phyloP scores from a whole-genome alignment of 192 early-diverging fungal genomes.

The Spizellomyces sp. region DNA sequence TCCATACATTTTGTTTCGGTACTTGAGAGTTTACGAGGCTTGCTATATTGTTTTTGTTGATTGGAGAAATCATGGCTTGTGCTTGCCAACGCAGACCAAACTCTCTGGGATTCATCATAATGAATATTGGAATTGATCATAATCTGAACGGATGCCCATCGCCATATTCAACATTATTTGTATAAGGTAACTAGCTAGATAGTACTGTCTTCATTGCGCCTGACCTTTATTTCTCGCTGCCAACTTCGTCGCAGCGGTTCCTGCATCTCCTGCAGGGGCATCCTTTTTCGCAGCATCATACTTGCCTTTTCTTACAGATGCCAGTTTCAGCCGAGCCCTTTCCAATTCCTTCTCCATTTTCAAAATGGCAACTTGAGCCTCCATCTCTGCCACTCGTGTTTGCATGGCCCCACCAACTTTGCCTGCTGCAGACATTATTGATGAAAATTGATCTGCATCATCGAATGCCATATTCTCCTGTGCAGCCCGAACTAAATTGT shows the following conservation, averaged over 20 bases:
- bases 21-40: too few species aligned
- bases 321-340: slow-evolving; percentile 48
- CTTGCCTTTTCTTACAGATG: slow-evolving; percentile 52
- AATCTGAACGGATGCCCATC: too few species aligned
- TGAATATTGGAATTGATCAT: too few species aligned
- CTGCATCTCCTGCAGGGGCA: slow-evolving; percentile 2
- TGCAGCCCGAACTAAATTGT: slow-evolving; percentile 53
- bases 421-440: slow-evolving; percentile 24
- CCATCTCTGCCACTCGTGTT: slow-evolving; percentile 54
- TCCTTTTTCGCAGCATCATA: slow-evolving; percentile 35
- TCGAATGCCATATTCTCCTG: slow-evolving; percentile 50
- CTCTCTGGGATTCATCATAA: too few species aligned
- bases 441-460: slow-evolving; percentile 43
- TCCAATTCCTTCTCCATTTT: slow-evolving; percentile 66
- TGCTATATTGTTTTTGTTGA: too few species aligned
- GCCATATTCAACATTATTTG: too few species aligned
- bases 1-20: too few species aligned
- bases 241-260: neutral
- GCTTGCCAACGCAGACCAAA: too few species aligned
- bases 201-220: neutral
- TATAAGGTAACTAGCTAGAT: too few species aligned
- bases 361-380: slow-evolving; percentile 57
- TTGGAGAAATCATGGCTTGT: too few species aligned
- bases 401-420: slow-evolving; percentile 24
- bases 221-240: neutral